Evolutionary conservation across 805 yeast genomes (phyloP).

Genomic region (Wickerhamomyces ciferrii): DNA sequence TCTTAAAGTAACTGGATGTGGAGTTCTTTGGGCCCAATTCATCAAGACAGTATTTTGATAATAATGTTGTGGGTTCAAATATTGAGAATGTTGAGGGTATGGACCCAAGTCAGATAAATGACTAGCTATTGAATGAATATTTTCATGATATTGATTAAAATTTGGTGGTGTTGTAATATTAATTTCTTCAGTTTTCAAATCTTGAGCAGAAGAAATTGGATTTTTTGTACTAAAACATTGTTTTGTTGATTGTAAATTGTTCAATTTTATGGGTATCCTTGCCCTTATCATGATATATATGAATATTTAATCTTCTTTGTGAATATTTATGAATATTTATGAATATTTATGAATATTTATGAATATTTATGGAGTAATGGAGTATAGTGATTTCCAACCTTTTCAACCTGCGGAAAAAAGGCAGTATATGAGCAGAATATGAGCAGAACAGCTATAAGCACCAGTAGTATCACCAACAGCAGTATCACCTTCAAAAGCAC

Average conservation of each 20-base stretch:
- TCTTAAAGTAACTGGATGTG: conserved; percentile 86
- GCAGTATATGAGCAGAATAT: no score
- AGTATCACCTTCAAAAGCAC: no score
- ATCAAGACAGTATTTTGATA: conserved; percentile 73
- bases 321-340: not conserved
- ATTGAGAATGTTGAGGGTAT: conserved; percentile 34
- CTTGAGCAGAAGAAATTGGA: not conserved
- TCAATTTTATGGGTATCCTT: not conserved
- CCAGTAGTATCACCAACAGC: no score
- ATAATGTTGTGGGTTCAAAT: conserved; percentile 68
- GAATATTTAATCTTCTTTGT: not conserved
- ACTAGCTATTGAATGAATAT: conserved; percentile 25
- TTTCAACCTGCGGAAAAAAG: no score
- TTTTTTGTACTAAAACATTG: not conserved
- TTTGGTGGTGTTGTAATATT: conserved; percentile 22
- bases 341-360: no score
- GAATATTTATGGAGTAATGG: no score
- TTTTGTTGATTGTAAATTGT: not conserved
- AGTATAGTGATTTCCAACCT: no score
- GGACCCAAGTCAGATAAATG: conserved; percentile 33
- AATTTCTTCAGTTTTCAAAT: not conserved
- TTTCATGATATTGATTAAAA: conserved; percentile 28
- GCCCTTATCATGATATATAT: not conserved
- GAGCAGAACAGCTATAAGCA: no score
- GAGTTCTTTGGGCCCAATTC: conserved; percentile 57